phyloP scores from a whole-genome alignment of 2,329 filamentous ascomycete species.

The Curvularia eragrostidis region DNA sequence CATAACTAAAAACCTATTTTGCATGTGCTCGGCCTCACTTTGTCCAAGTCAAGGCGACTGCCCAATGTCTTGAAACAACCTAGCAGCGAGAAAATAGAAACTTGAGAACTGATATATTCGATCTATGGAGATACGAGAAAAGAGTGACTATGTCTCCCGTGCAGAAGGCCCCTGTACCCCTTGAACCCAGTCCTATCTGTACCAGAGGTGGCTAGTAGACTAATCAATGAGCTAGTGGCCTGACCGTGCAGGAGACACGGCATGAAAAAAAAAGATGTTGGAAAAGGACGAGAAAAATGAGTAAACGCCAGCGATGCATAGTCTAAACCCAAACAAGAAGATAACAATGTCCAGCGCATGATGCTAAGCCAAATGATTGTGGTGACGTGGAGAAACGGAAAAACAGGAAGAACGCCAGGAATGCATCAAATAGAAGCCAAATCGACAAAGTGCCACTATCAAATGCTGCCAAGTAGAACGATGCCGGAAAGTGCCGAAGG shows the following conservation, averaged over 20 bases:
- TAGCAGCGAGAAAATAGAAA: constrained; percentile 16
- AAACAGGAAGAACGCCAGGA: neutral
- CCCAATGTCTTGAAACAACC: constrained; percentile 1
- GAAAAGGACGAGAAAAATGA: constrained; percentile 8
- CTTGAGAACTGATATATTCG: neutral
- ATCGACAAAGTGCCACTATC: neutral
- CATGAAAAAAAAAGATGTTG: constrained; percentile 4
- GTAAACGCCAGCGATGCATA: constrained; percentile 18
- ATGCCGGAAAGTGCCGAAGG: neutral
- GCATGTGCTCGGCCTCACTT: neutral
- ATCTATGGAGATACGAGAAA: constrained; percentile 8
- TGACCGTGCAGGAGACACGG: neutral
- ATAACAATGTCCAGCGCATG: constrained; percentile 5
- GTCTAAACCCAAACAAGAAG: constrained; percentile 9
- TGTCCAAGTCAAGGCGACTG: neutral
- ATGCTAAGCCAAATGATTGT: constrained; percentile 10
- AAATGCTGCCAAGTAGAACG: neutral
- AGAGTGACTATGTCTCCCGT: constrained; percentile 14
- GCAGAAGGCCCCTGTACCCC: neutral
- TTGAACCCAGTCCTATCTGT: constrained; percentile 15
- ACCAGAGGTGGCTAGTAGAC: constrained; percentile 18
- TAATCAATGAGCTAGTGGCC: constrained; percentile 13
- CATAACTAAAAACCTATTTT: neutral
- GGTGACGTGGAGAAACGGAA: neutral
- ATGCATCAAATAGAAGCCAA: constrained; percentile 3